Evolutionary conservation across 192 early-diverging fungal genomes (phyloP).

Genomic region (Coemansia sp.): DNA sequence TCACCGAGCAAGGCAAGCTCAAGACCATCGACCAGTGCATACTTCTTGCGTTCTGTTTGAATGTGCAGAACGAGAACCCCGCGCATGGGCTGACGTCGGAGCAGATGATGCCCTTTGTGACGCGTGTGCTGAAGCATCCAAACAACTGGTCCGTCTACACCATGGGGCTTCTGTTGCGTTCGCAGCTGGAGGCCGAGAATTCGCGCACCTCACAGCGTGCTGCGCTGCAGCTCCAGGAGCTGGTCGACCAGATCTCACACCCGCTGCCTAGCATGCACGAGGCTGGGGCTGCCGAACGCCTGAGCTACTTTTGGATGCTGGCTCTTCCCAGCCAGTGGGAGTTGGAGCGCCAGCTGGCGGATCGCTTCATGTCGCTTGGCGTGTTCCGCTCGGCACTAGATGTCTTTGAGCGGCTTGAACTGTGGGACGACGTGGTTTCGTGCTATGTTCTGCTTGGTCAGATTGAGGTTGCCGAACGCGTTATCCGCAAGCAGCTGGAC

Average conservation of each 20-base stretch:
- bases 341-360: conserved; percentile 89
- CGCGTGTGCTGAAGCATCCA: conserved; percentile 85
- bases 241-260: conserved; percentile 90
- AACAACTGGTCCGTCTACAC: conserved; percentile 99
- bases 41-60: conserved; percentile 84
- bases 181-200: conserved; percentile 84
- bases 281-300: conserved; percentile 64
- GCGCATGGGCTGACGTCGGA: conserved; percentile 90
- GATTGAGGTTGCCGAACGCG: conserved; percentile 80
- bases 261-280: conserved; percentile 35
- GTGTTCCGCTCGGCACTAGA: conserved; percentile 89
- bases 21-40: conserved; percentile 85
- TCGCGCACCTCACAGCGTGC: conserved; percentile 89
- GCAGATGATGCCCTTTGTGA: conserved; percentile 94
- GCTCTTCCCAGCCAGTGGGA: conserved; percentile 93
- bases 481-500: conserved; percentile 70
- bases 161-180: conserved; percentile 88
- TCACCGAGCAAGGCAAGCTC: conserved; percentile 66
- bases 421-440: conserved; percentile 95
- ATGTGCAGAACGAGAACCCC: conserved; percentile 95
- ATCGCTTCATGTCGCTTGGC: conserved; percentile 81
- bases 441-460: conserved; percentile 88
- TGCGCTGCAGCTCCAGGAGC: conserved; percentile 87
- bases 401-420: conserved; percentile 89
- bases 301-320: conserved; percentile 79